Evolutionary conservation across 495 filamentous ascomycete genomes (phyloP), one percentile per base, ranked within the genome.

Genomic region (Aspergillus sclerotioniger): DNA sequence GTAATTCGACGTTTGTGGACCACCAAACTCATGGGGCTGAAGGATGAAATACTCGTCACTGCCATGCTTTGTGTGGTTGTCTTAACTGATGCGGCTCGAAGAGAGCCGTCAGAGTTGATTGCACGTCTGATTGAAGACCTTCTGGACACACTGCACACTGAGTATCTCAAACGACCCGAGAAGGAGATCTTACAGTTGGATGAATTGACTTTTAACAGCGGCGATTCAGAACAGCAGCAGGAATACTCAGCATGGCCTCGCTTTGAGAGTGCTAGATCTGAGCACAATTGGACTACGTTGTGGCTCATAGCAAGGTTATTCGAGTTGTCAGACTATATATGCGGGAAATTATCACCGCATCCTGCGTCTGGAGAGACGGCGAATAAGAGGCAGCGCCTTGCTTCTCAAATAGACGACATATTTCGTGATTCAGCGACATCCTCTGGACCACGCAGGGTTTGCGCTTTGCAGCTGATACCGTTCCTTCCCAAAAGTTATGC

Each of bases 381-480:
- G 25, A 68, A 55, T 39, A 96, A 96, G 70, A 82, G 82, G 58
- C 84, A 81, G 56, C 85, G 86, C 33, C 64, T 87, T 28, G 74
- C 75, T 41, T 80, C 77, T 33, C 75, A 72, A 39, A 75, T 83
- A 20, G 84, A 86, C 62, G 82, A 88, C 49, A 65, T 92, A 19
- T 73, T 87, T 37, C 79, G 83, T 41, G 85, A 86, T 56, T 68
- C 84, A n/a, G 74, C 75, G 32, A 82, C 82, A 0, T 66, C 78
- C 28, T 77, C 87, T 49, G 71, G 80, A 4, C 73, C 78, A 12
- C 73, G 76, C 41, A 85, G 82, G 60, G 63, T 89, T 33, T 88
- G 84, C 35, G 87, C 88, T 35, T 72, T 98, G 21, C 91, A 96
- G 61, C 74, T 90, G n/a, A 63, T 96, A 19, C 84, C 88, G 0